Conservation (phyloP, 2,329 filamentous ascomycete species). For the Pseudogymnoascus sp. region DNA sequence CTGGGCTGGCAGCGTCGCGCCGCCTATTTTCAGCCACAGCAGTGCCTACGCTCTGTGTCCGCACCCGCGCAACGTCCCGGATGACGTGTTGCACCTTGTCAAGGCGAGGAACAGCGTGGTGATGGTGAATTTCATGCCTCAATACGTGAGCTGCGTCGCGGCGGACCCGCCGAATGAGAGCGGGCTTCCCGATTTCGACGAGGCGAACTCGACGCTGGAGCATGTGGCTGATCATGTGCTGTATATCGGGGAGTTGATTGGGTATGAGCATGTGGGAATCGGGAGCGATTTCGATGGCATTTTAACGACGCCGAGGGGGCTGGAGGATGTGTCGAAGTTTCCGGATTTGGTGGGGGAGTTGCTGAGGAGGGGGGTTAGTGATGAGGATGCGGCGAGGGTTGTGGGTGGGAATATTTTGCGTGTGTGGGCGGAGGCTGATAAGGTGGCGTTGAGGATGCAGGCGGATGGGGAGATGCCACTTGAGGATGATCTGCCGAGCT, state of each 20-base stretch:
- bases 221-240: slow-evolving; percentile 74
- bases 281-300: slow-evolving; percentile 89
- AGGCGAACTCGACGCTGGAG: slow-evolving; percentile 60
- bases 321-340: slow-evolving; percentile 80
- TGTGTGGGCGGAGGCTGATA: slow-evolving; percentile 74
- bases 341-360: slow-evolving; percentile 70
- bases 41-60: slow-evolving; percentile 73
- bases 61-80: slow-evolving; percentile 83
- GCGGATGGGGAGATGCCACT: slow-evolving; percentile 38
- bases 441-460: slow-evolving; percentile 59
- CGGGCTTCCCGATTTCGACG: slow-evolving; percentile 59
- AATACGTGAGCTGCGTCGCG: slow-evolving; percentile 64
- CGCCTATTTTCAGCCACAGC: slow-evolving; percentile 83
- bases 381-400: slow-evolving; percentile 64
- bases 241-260: slow-evolving; percentile 73
- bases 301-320: slow-evolving; percentile 52
- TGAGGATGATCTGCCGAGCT: slow-evolving; percentile 40
- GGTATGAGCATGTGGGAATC: slow-evolving; percentile 79
- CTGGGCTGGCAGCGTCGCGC: slow-evolving; percentile 67
- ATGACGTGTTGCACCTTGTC: slow-evolving; percentile 70
- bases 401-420: slow-evolving; percentile 73
- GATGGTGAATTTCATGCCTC: slow-evolving; percentile 83
- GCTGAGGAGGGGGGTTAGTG: slow-evolving; percentile 62
- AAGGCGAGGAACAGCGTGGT: slow-evolving; percentile 66
- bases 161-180: slow-evolving; percentile 46